These are phyloP conservation scores for Diaporthe vaccinii DNA, from an alignment of 2,329 filamentous ascomycete genomes.

Conservation along the genomic window DNA sequence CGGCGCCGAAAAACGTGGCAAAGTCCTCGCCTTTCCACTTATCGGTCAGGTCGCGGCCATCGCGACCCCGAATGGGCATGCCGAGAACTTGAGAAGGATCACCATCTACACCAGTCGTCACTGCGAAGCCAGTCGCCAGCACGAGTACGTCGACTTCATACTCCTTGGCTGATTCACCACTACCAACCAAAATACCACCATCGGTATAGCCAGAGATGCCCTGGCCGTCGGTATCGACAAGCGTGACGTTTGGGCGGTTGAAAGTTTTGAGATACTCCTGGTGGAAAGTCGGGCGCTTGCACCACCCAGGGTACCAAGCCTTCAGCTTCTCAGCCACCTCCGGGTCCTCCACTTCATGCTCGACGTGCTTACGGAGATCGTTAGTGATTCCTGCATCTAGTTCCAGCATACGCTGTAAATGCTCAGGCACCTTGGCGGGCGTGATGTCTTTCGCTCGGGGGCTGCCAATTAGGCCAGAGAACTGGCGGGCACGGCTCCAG, in stretches of 20 bases:
- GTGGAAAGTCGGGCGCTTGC: conserved; percentile 66
- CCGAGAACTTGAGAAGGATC: neutral
- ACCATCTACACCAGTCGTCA: neutral
- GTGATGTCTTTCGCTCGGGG: neutral
- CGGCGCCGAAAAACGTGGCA: neutral
- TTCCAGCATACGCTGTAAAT: neutral
- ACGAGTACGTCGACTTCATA: neutral
- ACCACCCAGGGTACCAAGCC: conserved; percentile 64
- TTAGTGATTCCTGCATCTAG: neutral
- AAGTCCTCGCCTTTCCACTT: neutral
- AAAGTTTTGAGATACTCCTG: conserved; percentile 57
- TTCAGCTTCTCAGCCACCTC: conserved; percentile 58
- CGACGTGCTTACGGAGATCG: conserved; percentile 40
- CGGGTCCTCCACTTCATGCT: conserved; percentile 56
- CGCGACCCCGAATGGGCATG: neutral
- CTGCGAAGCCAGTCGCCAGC: conserved; percentile 1
- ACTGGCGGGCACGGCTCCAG: neutral
- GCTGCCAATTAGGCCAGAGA: neutral
- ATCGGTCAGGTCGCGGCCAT: neutral
- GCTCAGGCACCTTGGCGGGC: neutral
- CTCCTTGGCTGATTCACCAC: neutral
- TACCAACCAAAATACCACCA: neutral
- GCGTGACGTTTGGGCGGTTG: neutral
- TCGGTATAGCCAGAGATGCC: neutral
- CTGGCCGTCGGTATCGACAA: neutral